These are phyloP conservation scores for Puccinia polysora DNA, from an alignment of 1,284 basidiomycete species.

Conservation along the genomic window DNA sequence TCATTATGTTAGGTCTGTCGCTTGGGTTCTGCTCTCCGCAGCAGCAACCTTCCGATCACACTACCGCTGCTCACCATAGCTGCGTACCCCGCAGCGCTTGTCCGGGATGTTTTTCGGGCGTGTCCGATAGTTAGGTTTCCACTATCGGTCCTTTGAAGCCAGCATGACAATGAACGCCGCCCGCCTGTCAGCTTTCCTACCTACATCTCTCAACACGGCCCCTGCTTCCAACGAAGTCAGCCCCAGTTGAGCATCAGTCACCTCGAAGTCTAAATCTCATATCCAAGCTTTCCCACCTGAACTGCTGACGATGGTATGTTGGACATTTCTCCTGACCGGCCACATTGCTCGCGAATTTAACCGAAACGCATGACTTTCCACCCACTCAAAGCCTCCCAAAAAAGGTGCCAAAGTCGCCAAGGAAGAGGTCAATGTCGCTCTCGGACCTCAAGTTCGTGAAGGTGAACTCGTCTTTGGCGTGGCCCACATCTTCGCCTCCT, in stretches of 20 bases:
- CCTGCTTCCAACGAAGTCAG: constrained; percentile 44
- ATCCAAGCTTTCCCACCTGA: not conserved
- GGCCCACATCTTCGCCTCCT: constrained; percentile 87
- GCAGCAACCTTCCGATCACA: too few species aligned
- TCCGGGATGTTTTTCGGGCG: too few species aligned
- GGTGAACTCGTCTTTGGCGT: constrained; percentile 87
- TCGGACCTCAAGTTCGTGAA: constrained; percentile 89
- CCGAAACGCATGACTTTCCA: not conserved
- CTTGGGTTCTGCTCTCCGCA: too few species aligned
- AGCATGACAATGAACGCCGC: not conserved
- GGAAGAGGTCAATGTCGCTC: constrained; percentile 71
- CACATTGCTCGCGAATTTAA: not conserved
- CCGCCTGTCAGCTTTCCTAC: not conserved
- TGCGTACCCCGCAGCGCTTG: too few species aligned
- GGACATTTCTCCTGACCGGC: not conserved
- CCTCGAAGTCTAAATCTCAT: not conserved
- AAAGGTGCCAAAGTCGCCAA: constrained; percentile 57
- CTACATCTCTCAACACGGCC: constrained; percentile 32
- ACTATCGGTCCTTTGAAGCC: not conserved
- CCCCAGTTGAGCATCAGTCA: constrained; percentile 37
- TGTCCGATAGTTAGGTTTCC: too few species aligned
- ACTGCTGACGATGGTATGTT: constrained; percentile 1
- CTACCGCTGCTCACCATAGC: too few species aligned
- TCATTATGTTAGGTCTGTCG: too few species aligned
- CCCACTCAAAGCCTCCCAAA: constrained; percentile 27